Conservation (phyloP, 148 eudicot species). For the Camellia granthamiana region DNA sequence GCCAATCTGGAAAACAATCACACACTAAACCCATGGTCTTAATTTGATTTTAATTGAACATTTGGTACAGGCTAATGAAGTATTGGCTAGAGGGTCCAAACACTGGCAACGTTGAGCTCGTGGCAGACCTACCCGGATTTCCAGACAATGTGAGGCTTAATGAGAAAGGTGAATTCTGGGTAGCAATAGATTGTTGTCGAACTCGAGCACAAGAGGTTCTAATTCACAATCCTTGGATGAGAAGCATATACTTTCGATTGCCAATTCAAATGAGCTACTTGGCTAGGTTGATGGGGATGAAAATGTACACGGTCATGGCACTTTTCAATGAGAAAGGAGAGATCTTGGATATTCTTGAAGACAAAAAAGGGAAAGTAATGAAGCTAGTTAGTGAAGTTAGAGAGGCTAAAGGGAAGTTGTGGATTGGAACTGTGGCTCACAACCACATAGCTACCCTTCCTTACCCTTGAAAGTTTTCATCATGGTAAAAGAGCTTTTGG, state of each 20-base stretch:
- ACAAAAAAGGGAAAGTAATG: slow-evolving; percentile 74
- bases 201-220: slow-evolving; percentile 67
- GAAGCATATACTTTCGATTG: slow-evolving; percentile 71
- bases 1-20: too few relatives aligned
- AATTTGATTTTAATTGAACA: too few relatives aligned
- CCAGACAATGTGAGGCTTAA: slow-evolving; percentile 86
- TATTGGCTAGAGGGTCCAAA: slow-evolving; percentile 69
- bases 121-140: slow-evolving; percentile 78
- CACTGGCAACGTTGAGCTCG: slow-evolving; percentile 46
- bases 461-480: slow-evolving; percentile 42
- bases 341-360: slow-evolving; percentile 75
- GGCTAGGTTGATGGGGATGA: slow-evolving; percentile 69
- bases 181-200: slow-evolving; percentile 90
- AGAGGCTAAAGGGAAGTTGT: slow-evolving; percentile 71
- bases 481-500: too few relatives aligned
- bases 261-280: slow-evolving; percentile 59
- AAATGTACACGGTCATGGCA: slow-evolving; percentile 72
- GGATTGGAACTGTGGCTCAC: slow-evolving; percentile 99
- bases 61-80: slow-evolving; percentile 50
- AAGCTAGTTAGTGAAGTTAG: slow-evolving; percentile 88
- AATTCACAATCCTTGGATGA: slow-evolving; percentile 68
- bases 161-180: slow-evolving; percentile 85
- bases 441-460: slow-evolving; percentile 86
- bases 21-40: too few relatives aligned
- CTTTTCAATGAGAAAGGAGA: slow-evolving; percentile 62